Evolutionary conservation across 2,329 filamentous ascomycete species (phyloP), one percentile per base, ranked within the genome.

Genomic region (Hypoxylon sp.): DNA sequence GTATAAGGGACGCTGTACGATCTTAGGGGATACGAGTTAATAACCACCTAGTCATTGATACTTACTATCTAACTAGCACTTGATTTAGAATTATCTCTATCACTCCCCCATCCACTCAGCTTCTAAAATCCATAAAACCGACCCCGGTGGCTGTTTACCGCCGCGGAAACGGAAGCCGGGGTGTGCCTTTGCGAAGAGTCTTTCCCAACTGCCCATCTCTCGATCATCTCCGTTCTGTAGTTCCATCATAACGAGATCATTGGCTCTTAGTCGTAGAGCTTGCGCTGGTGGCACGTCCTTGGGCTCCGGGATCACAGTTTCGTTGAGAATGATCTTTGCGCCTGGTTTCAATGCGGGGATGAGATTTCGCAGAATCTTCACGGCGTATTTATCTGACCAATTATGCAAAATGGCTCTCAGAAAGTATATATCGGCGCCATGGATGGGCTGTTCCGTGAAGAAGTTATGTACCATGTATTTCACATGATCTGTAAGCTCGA

Each of bases 331-430:
- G 2, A 86, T 73, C 35, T 77, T 68, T 31, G 80, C 74, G 31
- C 83, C 76, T 5, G 78, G 72, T 66, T 82, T 78, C 68, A 84
- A 63, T 33, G 81, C 78, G 0, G 82, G 80, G 0, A 81, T 70
- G 13, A 84, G 71, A 2, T 73, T 76, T 26, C 73, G 77, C 11
- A 79, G 70, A 14, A 83, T 82, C 9, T 68, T 68, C 17, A 77
- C 65, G 0, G 68, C 70, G 48, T 81, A 75, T 26, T 76, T 76
- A 39, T 85, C 80, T 0, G 82, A 78, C 82, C 82, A 85, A 73
- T 84, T 81, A 68, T 85, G 83, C 14, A 86, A 73, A 39, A 84
- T 81, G 65, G 78, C 76, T 17, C 82, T 31, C 3, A 22, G 19
- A n/a, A 53, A 37, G 80, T 84, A 85, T 22, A 83, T 75, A 26